Conservation (phyloP, 169 alveolate species). For the Theileria orientalis region DNA sequence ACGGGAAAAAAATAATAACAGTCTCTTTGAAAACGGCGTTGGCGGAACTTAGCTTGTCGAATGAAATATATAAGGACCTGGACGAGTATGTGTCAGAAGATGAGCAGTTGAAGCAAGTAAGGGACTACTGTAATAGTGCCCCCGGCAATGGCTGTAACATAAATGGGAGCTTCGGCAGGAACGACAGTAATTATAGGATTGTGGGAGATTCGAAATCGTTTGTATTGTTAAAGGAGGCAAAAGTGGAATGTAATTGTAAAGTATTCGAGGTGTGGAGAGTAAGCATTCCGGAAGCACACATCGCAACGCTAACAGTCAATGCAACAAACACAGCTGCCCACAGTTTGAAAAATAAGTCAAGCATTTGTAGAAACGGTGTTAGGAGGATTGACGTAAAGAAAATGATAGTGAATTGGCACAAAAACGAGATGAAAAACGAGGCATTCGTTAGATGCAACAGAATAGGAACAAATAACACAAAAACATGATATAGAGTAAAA, state of each 20-base stretch:
- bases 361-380: not conserved
- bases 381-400: conserved; percentile 3
- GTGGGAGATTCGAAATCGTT: conserved; percentile 7
- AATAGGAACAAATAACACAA: conserved; percentile 45
- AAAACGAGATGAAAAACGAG: conserved; percentile 38
- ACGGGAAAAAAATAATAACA: conserved; percentile 25
- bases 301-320: conserved; percentile 13
- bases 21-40: conserved; percentile 15
- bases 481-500: not conserved
- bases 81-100: not conserved
- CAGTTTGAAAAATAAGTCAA: not conserved
- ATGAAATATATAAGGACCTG: not conserved
- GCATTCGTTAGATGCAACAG: conserved; percentile 54
- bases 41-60: conserved; percentile 13
- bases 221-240: conserved; percentile 16
- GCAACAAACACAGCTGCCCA: not conserved
- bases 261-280: not conserved
- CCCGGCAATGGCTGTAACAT: too few species aligned
- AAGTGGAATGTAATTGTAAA: not conserved
- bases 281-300: conserved; percentile 23
- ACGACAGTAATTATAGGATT: not conserved
- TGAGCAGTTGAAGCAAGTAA: not conserved
- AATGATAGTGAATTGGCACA: conserved; percentile 35
- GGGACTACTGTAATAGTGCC: too few species aligned
- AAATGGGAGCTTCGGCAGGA: not conserved